Conservation (phyloP, 1,139 yeast genomes). For the Meyerozyma guilliermondii region DNA sequence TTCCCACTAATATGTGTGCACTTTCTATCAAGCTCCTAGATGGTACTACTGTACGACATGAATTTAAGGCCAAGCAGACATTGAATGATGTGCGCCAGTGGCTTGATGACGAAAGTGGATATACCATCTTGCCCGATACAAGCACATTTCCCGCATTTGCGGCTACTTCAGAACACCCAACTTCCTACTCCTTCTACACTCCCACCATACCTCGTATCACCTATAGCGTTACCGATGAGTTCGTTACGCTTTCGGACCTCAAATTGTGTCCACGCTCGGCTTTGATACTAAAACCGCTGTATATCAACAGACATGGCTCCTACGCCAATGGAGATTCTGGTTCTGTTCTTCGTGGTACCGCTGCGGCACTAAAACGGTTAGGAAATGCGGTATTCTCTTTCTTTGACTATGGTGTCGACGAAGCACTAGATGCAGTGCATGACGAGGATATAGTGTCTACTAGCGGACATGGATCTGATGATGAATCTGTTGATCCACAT, state of each 20-base stretch:
- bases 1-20: conserved; percentile 23
- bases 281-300: conserved; percentile 54
- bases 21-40: conserved; percentile 51
- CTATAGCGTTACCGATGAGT: conserved; percentile 49
- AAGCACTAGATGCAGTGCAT: conserved; percentile 2
- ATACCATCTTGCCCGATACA: conserved; percentile 27
- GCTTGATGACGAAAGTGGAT: conserved; percentile 52
- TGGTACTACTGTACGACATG: conserved; percentile 45
- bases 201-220: conserved; percentile 35
- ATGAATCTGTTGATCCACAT: not conserved
- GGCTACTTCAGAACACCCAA: conserved; percentile 26
- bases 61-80: conserved; percentile 37
- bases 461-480: not conserved
- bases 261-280: conserved; percentile 64
- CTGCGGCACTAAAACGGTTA: conserved; percentile 13
- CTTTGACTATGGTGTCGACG: conserved; percentile 38
- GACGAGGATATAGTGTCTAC: not conserved
- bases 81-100: conserved; percentile 55
- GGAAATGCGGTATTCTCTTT: conserved; percentile 35
- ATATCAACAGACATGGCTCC: conserved; percentile 17
- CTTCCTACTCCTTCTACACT: conserved; percentile 33
- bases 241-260: conserved; percentile 38
- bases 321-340: conserved; percentile 9
- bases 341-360: conserved; percentile 12
- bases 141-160: conserved; percentile 35